Percentiles rank a stretch among this genome's conserved stretches.
Conservation (phyloP, 2,329 filamentous ascomycete genomes). For the Fusarium vanettenii region DNA sequence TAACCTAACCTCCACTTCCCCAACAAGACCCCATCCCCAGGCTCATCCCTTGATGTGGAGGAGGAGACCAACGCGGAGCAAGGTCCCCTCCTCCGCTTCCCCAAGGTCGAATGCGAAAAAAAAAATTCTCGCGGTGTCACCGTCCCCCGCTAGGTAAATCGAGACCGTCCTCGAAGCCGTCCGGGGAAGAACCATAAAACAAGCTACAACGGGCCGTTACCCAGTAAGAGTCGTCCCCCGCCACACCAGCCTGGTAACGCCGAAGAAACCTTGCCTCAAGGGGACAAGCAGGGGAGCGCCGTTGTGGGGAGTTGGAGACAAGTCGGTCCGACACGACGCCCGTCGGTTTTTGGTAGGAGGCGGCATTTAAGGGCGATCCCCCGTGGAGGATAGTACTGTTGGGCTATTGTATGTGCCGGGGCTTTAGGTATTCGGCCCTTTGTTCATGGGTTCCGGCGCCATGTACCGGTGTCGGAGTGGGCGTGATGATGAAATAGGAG, state of each 20-base stretch:
- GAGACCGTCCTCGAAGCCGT: constrained; percentile 13
- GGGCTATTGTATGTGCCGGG: not conserved
- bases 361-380: constrained; percentile 15
- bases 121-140: not conserved
- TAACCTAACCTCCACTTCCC: constrained; percentile 31
- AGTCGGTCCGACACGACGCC: constrained; percentile 32
- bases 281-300: not conserved
- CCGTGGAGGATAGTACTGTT: not conserved
- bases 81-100: constrained; percentile 12
- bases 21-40: constrained; percentile 24
- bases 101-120: not conserved
- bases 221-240: not conserved
- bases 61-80: not conserved
- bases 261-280: not conserved
- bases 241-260: not conserved
- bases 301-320: constrained; percentile 17
- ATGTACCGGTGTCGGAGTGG: not conserved
- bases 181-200: constrained; percentile 38
- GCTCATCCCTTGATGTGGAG: constrained; percentile 22
- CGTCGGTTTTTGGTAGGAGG: constrained; percentile 3
- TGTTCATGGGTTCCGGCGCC: not conserved
- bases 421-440: not conserved
- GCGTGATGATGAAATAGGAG: not conserved
- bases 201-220: constrained; percentile 10
- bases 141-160: constrained; percentile 10